Percentiles rank a stretch among this genome's conserved stretches.
Evolutionary conservation across 805 yeast genomes (phyloP).

Genomic region (Cyberlindnera saturnus): DNA sequence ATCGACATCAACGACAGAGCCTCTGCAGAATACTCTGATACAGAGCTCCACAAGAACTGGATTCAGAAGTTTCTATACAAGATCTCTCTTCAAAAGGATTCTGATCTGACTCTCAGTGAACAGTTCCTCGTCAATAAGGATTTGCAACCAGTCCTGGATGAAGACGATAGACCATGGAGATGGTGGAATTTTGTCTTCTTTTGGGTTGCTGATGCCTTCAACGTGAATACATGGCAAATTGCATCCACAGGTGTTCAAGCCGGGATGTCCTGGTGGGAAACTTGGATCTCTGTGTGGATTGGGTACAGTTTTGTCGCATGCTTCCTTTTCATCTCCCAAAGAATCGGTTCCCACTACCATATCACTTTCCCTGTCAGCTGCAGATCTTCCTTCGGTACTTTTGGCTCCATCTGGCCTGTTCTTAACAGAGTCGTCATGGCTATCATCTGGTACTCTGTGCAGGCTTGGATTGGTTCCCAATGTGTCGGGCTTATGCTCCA

Average conservation of each 20-base stretch:
- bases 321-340: slow-evolving; percentile 62
- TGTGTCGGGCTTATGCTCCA: slow-evolving; percentile 73
- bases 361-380: slow-evolving; percentile 80
- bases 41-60: neutral
- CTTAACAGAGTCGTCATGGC: slow-evolving; percentile 86
- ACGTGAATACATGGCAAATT: slow-evolving; percentile 87
- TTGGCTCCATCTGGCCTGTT: slow-evolving; percentile 85
- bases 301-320: slow-evolving; percentile 70
- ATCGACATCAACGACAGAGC: neutral
- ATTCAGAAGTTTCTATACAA: slow-evolving; percentile 6
- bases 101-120: slow-evolving; percentile 46
- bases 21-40: neutral
- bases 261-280: slow-evolving; percentile 87
- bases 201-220: slow-evolving; percentile 89
- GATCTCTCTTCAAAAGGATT: slow-evolving; percentile 17
- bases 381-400: slow-evolving; percentile 82
- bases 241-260: slow-evolving; percentile 79
- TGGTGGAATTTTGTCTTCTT: slow-evolving; percentile 78
- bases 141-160: slow-evolving; percentile 66
- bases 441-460: slow-evolving; percentile 84
- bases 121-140: slow-evolving; percentile 70
- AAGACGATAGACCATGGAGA: slow-evolving; percentile 68
- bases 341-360: slow-evolving; percentile 79
- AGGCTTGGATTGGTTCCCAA: slow-evolving; percentile 79
- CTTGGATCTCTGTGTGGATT: slow-evolving; percentile 84